Base-by-base conservation (phyloP, 116 monocot species). In the Iris pallida region DNA sequence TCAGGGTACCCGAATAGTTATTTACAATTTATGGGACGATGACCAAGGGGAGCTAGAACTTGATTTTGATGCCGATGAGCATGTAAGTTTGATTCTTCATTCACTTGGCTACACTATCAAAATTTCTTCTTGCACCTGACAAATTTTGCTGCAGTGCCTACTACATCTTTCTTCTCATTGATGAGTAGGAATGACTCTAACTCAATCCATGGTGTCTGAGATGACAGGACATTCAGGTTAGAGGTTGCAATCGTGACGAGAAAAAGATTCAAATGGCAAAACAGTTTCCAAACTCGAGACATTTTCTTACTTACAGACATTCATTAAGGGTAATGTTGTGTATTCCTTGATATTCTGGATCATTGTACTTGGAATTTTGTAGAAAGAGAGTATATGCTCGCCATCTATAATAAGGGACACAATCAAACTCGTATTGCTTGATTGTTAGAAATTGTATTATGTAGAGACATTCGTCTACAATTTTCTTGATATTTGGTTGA, bases 241-340 rank as follows among this genome's bases (percentile, higher is more conserved):
- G 84, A 81, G 91, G 91, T 45, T 88, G 76, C 57, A 86, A 84
- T 52, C 75, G 95, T 48, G 95, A 91, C 74, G 95, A 86, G 73
- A 86, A 84, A 71, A 91, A 84, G 44, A 91, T 91, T 68, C 54
- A 86, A 74, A 95, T 84, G 91, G 86, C 91, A 9, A 55, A 62
- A 53, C 54, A 85, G 46, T 91, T 78, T 73, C 91, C 95, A 7
- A 88, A 91, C 73, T 88, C 91, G 0, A 78, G 48, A 68, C 88
- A 95, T 82, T 91, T 86, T 58, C 68, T 95, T 7, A 91, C 91
- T 6, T 88, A 95, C 53, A 75, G 70, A 6, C 91, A 95, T 79
- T 91, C 91, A 47, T 49, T 94, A 48, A 78, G 94, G 88, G 94
- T 94, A 90, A 20, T 44, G 13, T 51, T n/a, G 12, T 7, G 16